Evolutionary conservation across 1,284 basidiomycete genomes (phyloP), one percentile per base, ranked within the genome.

Genomic region (Paramarasmius palmivorus): DNA sequence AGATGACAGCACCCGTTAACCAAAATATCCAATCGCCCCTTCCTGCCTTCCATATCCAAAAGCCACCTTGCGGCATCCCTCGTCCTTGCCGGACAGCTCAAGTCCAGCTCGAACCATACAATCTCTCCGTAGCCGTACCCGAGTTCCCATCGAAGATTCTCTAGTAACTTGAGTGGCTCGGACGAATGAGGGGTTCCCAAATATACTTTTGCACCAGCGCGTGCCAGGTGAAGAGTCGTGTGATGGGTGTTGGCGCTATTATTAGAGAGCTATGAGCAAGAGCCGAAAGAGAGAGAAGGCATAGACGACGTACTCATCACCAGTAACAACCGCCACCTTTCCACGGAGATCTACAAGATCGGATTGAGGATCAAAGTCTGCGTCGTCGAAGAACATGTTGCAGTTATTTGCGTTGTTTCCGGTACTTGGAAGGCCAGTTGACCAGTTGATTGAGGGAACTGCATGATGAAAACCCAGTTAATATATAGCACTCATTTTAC

Each of bases 61-160:
- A 26, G 32, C 23, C 14, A 17, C 25, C 49, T 73, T 69, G 75
- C 81, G 1, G 74, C 59, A 12, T 61, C 60, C 60, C 71, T 76
- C 7, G 74, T 73, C 10, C 65, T 64, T 23, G 68, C 61, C 1
- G 75, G 73, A 50, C 77, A 17, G 15, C 62, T 60, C 48, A 84
- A 63, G 60, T 83, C 77, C n/a, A 83, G 68, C 39, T 73, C 63
- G 9, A 81, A 59, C 69, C 72, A 79, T 3, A 70, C 56, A 8
- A 83, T 67, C 49, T 72, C 58, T 5, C 78, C 78, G 40, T 67
- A 64, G 0, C 69, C 71, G 0, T 65, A 61, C 5, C 57, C 68
- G 1, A 73, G 58, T 17, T 75, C 75, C 7, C 57, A 52, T 38
- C 70, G 65, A 35, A 81, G 59, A 36, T 66, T 58, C 2, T 61